Base-by-base conservation (phyloP, 2,329 filamentous ascomycete species). In the Fusarium hostae region DNA sequence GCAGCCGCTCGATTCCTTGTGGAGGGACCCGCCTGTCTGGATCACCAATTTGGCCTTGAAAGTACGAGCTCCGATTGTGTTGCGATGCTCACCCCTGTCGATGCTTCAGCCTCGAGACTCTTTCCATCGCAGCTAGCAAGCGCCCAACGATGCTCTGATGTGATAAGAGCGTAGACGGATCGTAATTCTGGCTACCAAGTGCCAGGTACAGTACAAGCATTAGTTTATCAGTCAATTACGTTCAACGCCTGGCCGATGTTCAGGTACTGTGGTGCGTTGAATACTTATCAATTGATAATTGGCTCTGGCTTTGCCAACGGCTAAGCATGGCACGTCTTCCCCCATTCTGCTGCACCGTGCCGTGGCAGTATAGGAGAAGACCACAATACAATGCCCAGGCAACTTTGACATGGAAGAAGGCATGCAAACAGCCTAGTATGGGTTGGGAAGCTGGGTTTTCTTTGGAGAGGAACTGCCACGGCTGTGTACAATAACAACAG, bases 41-140 rank as follows among this genome's bases (percentile, higher is more conserved):
- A 73, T 73, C 70, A 71, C 59, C 57, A 67, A 65, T 63, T 64
- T 73, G 51, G 70, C 59, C 43, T 47, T 73, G 63, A 41, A 52
- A 35, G 51, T 32, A 52, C 43, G 32, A 40, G 43, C 26, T 44
- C 66, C 70, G 66, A 73, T 73, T 62, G 62, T 50, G 24, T 56
- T 70, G 52, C 59, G 70, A 73, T 73, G 59, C 37, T 34, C 59
- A 55, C 57, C 58, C 44, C 66, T 26, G 51, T 66, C 40, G 52
- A 39, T 59, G 56, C 51, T 60, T 64, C 58, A 71, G 70, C 63
- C 63, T 44, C 45, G 20, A 35, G 43, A 58, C 32, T 34, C 59
- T 73, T 43, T 32, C 41, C 59, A 71, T 73, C 70, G 70, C 59
- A 56, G 44, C 63, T 60, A 71, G 51, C 26, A 44, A 61, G 37